phyloP scores from a whole-genome alignment of 441 rosid genomes.

The Croton laevigatus region DNA sequence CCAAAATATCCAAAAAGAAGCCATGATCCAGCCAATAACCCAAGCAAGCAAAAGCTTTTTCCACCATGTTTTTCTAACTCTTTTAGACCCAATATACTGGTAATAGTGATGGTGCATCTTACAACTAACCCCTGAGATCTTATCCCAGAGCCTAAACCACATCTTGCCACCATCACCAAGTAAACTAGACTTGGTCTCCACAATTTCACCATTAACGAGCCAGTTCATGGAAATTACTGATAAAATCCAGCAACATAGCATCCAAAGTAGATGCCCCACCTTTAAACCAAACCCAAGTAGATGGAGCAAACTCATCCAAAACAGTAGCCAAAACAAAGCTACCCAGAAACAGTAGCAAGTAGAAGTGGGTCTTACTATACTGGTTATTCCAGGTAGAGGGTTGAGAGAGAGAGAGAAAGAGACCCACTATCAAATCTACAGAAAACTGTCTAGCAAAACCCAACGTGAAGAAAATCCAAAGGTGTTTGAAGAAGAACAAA shows the following conservation, averaged over 20 bases:
- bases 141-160: slow-evolving; percentile 56
- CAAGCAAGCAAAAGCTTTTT: slow-evolving; percentile 57
- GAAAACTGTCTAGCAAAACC: slow-evolving; percentile 38
- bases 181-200: slow-evolving; percentile 47
- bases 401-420: slow-evolving; percentile 26
- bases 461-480: slow-evolving; percentile 39
- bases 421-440: slow-evolving; percentile 45
- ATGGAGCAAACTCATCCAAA: slow-evolving; percentile 78
- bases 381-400: slow-evolving; percentile 29
- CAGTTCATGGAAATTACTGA: slow-evolving; percentile 57
- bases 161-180: slow-evolving; percentile 56
- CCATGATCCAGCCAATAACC: slow-evolving; percentile 51
- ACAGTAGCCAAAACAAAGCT: slow-evolving; percentile 33
- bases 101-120: slow-evolving; percentile 56
- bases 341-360: slow-evolving; percentile 30
- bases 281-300: slow-evolving; percentile 69
- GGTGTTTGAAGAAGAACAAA: slow-evolving; percentile 17
- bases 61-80: slow-evolving; percentile 55
- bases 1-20: slow-evolving; percentile 50
- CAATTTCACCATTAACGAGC: slow-evolving; percentile 58
- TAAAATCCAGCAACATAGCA: slow-evolving; percentile 74
- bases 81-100: slow-evolving; percentile 62
- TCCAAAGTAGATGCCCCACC: slow-evolving; percentile 76
- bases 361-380: slow-evolving; percentile 34
- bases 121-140: slow-evolving; percentile 35